These are phyloP conservation scores for Penicillium decumbens DNA, from an alignment of 2,329 filamentous ascomycete genomes.

Conservation along the genomic window DNA sequence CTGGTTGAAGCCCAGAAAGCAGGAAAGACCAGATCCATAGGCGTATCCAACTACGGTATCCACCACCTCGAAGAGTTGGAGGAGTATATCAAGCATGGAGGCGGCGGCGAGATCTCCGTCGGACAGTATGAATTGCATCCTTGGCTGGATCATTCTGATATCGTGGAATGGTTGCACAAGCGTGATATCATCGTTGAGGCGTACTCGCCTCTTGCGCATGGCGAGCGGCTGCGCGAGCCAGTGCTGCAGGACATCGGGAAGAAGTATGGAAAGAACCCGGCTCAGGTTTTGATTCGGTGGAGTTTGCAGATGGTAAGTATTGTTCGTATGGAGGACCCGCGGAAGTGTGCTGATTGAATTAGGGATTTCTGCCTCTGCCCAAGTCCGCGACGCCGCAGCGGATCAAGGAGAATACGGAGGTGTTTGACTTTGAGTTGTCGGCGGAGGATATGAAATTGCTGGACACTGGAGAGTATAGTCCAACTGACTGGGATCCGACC, in stretches of 20 bases:
- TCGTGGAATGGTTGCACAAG: conserved; percentile 61
- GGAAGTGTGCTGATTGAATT: conserved; percentile 1
- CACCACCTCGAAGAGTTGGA: conserved; percentile 66
- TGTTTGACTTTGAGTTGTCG: conserved; percentile 59
- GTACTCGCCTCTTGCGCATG: conserved; percentile 72
- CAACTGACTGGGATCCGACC: conserved; percentile 56
- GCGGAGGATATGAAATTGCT: conserved; percentile 55
- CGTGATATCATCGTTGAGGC: conserved; percentile 69
- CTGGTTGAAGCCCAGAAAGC: conserved; percentile 69
- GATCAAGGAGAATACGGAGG: conserved; percentile 56
- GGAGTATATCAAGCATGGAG: conserved; percentile 52
- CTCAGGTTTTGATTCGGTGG: conserved; percentile 74
- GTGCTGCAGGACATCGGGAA: conserved; percentile 58
- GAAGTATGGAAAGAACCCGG: conserved; percentile 66
- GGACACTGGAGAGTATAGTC: conserved; percentile 54
- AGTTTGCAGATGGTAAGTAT: conserved; percentile 67
- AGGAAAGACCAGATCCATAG: conserved; percentile 66
- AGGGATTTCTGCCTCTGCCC: conserved; percentile 60
- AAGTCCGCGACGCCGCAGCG: conserved; percentile 57
- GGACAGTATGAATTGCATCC: conserved; percentile 82
- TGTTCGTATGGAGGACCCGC: conserved; percentile 22
- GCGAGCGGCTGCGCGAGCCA: conserved; percentile 64
- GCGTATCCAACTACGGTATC: conserved; percentile 74
- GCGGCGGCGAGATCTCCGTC: conserved; percentile 61
- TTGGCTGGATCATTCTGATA: conserved; percentile 69